These are phyloP conservation scores for Monosporascus sp. DNA, from an alignment of 2,329 filamentous ascomycete genomes.

Conservation along the genomic window DNA sequence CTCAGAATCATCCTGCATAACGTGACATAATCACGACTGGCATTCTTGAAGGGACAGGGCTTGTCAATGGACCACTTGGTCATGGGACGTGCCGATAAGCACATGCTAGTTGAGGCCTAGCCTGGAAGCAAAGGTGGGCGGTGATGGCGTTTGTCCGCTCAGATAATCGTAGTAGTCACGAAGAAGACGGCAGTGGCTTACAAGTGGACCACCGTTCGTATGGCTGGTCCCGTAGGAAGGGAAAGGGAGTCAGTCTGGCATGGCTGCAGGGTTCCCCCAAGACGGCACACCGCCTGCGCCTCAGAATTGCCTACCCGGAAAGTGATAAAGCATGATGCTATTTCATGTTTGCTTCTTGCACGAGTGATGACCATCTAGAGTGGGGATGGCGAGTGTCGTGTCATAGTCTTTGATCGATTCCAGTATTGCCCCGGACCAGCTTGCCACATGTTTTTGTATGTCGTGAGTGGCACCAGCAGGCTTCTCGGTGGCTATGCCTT, in stretches of 20 bases:
- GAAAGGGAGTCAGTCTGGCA: slow-evolving; percentile 11
- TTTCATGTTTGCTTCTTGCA: slow-evolving; percentile 2
- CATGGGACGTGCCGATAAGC: neutral
- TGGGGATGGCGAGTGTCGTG: slow-evolving; percentile 6
- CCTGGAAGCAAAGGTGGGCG: neutral
- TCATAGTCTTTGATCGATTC: slow-evolving; percentile 5
- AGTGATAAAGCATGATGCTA: slow-evolving; percentile 9
- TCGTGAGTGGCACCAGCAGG: slow-evolving; percentile 11
- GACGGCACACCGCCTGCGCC: too few species aligned
- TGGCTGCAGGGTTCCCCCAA: slow-evolving; percentile 9
- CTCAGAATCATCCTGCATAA: slow-evolving; percentile 36
- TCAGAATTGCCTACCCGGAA: slow-evolving; percentile 12
- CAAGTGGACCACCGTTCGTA: slow-evolving; percentile 7
- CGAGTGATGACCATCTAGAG: slow-evolving; percentile 11
- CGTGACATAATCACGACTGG: slow-evolving; percentile 41
- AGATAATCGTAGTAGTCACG: slow-evolving; percentile 1
- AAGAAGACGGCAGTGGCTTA: slow-evolving; percentile 1
- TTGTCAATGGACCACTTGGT: slow-evolving; percentile 10
- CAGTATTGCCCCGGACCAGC: slow-evolving; percentile 3
- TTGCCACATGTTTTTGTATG: slow-evolving; percentile 14
- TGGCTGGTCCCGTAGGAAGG: slow-evolving; percentile 4
- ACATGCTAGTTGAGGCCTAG: neutral
- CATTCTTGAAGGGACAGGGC: slow-evolving; percentile 14
- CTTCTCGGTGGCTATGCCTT: slow-evolving; percentile 15
- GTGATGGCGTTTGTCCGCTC: slow-evolving; percentile 11